Evolutionary conservation across 768 basidiomycete genomes (phyloP), one percentile per base, ranked within the genome.

Genomic region (Coprinellus micaceus): DNA sequence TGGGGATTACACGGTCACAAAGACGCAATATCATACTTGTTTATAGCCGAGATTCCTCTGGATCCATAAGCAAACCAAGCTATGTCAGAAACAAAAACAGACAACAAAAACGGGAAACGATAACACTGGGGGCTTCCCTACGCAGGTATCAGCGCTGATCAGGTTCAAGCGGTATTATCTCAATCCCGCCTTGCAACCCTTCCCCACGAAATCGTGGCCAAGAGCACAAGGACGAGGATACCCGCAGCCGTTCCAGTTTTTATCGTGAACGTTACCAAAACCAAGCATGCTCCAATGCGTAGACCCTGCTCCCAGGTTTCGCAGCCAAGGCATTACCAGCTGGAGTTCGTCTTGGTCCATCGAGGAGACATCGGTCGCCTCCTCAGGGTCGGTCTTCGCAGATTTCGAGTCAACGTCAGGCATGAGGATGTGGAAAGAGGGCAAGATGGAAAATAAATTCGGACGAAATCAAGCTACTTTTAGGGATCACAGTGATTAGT

Each of bases 151-250:
- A 91, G 84, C 89, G 80, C 91, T 92, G 88, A 82, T 91, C 93
- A 94, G 91, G 92, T 94, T 94, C 89, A 73, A 83, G 86, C 93
- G 91, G 92, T 94, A 83, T 94, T 58, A 89, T 94, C 93, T 95
- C 92, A 94, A 92, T 74, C 91, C 83, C 74, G 71, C 74, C 71
- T 71, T 72, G 68, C 53, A 69, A 70, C 57, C 61, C 52, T 54
- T 63, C 60, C 58, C 60, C 60, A 63, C 64, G 47, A 33, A 52
- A 52, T 58, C 46, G 57, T 61, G 60, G 52, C 72, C 73, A 70
- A 68, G 73, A 74, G 46, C 52, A 51, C 46, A 57, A 36, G 52
- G 33, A 49, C 55, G 13, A 76, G 81, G 88, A 89, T 91, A 92
- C 91, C 91, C 91, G 91, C 87, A 93, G 90, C 90, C 89, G 79